Percentiles rank a stretch among this genome's conserved stretches.
Evolutionary conservation across 805 yeast genomes (phyloP).

Genomic region (Ogataea henricii): DNA sequence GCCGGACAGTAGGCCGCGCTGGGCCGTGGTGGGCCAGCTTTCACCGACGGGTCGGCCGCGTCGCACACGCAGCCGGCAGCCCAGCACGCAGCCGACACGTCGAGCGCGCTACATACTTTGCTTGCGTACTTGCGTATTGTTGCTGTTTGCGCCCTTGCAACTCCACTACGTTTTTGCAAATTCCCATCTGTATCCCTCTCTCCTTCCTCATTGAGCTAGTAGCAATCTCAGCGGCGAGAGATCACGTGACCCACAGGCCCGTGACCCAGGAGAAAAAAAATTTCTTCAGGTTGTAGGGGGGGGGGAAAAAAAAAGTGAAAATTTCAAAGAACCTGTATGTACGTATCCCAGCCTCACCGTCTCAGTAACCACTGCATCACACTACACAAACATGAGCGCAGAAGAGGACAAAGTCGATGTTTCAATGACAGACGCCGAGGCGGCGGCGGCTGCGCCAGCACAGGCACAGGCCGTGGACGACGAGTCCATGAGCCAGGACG

Average conservation of each 20-base stretch:
- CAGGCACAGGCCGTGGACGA: constrained; percentile 20
- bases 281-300: too few relatives aligned
- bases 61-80: too few relatives aligned
- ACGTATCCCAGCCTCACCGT: background rate
- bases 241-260: constrained; percentile 1
- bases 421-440: constrained; percentile 13
- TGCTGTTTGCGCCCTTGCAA: background rate
- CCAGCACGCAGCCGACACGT: too few relatives aligned
- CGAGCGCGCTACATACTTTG: background rate
- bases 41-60: background rate
- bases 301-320: too few relatives aligned
- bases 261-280: background rate
- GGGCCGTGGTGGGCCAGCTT: too few relatives aligned
- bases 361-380: background rate
- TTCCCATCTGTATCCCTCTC: background rate
- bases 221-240: background rate
- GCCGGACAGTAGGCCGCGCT: background rate
- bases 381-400: background rate
- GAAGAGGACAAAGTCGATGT: constrained; percentile 13
- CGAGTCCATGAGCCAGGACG: constrained; percentile 35
- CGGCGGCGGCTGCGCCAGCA: constrained; percentile 2
- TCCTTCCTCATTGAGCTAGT: background rate
- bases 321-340: too few relatives aligned
- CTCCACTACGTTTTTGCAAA: background rate
- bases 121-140: background rate